These are phyloP conservation scores for Phaffia tasmanica DNA, from an alignment of 768 basidiomycete genomes.

Conservation along the genomic window DNA sequence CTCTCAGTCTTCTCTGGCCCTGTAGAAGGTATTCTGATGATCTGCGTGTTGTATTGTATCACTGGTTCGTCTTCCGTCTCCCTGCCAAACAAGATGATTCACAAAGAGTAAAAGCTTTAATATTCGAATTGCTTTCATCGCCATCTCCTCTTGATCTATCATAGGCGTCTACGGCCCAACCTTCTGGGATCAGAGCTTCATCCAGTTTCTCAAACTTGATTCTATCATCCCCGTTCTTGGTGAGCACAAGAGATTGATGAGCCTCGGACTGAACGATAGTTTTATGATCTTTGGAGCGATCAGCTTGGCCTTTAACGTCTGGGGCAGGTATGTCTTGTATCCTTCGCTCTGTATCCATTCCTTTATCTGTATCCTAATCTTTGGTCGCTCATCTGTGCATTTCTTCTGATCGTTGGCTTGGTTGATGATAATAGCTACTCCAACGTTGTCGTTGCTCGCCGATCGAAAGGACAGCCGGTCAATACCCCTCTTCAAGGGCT, in stretches of 20 bases:
- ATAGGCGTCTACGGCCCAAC: slow-evolving; percentile 20
- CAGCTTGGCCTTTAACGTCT: slow-evolving; percentile 67
- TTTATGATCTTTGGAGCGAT: slow-evolving; percentile 74
- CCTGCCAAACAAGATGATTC: not conserved
- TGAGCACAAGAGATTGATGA: slow-evolving; percentile 29
- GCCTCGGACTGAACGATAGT: slow-evolving; percentile 65
- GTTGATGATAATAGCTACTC: slow-evolving; percentile 46
- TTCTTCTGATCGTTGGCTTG: not conserved
- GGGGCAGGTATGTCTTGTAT: slow-evolving; percentile 46
- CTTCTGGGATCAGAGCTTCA: slow-evolving; percentile 21
- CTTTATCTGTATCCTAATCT: not conserved
- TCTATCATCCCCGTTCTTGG: slow-evolving; percentile 4
- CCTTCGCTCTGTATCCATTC: not conserved
- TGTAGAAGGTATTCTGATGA: slow-evolving; percentile 87
- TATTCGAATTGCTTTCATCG: not conserved
- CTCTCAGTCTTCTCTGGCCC: slow-evolving; percentile 90
- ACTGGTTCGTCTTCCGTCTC: slow-evolving; percentile 45
- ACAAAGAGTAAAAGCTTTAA: not conserved
- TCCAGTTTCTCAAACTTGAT: slow-evolving; percentile 16
- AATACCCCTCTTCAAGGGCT: slow-evolving; percentile 57
- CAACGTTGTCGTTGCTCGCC: slow-evolving; percentile 63
- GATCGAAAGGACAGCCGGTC: slow-evolving; percentile 38
- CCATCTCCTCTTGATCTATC: not conserved
- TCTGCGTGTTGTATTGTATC: slow-evolving; percentile 61
- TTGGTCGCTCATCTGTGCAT: not conserved